A percentile compares a stretch with the other conserved stretches of the same genome.
These are phyloP conservation scores for Backusella sp. DNA, from an alignment of 192 early-diverging fungal genomes.

Conservation along the genomic window DNA sequence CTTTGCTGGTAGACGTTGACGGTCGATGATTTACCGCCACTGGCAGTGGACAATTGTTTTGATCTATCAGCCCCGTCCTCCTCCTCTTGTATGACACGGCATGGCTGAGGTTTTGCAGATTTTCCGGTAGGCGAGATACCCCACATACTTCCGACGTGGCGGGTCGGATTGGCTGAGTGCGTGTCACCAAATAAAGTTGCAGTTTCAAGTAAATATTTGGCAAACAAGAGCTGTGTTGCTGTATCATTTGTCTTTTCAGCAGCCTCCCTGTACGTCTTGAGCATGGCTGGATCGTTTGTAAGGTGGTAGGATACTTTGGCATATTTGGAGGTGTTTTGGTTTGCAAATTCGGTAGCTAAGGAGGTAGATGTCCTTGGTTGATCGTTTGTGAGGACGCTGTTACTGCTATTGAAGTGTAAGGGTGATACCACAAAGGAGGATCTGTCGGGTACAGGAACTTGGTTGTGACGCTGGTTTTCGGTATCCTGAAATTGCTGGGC, in stretches of 20 bases:
- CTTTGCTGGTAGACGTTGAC: neutral
- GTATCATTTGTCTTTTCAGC: slow-evolving; percentile 77
- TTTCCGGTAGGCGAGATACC: neutral
- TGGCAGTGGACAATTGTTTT: neutral
- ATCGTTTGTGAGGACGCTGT: neutral
- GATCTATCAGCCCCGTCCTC: neutral
- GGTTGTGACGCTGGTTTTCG: neutral
- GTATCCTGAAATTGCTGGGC: neutral
- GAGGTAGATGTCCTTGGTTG: neutral
- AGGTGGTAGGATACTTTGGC: slow-evolving; percentile 19
- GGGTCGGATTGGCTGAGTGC: neutral
- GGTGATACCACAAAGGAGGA: neutral
- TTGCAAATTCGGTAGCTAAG: neutral
- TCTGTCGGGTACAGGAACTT: neutral
- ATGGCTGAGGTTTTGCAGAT: neutral
- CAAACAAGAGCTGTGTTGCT: slow-evolving; percentile 68
- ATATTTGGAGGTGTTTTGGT: slow-evolving; percentile 12
- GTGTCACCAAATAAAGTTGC: slow-evolving; percentile 37
- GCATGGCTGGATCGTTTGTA: slow-evolving; percentile 18
- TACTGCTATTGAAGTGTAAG: neutral
- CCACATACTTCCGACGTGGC: slow-evolving; percentile 8
- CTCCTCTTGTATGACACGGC: neutral
- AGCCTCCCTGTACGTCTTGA: slow-evolving; percentile 69
- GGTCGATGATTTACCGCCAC: neutral
- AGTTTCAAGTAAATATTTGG: slow-evolving; percentile 74